Percentiles rank a stretch among this genome's conserved stretches.
Evolutionary conservation across 441 rosid genomes (phyloP).

Genomic region (Pelargonium fulgidum): DNA sequence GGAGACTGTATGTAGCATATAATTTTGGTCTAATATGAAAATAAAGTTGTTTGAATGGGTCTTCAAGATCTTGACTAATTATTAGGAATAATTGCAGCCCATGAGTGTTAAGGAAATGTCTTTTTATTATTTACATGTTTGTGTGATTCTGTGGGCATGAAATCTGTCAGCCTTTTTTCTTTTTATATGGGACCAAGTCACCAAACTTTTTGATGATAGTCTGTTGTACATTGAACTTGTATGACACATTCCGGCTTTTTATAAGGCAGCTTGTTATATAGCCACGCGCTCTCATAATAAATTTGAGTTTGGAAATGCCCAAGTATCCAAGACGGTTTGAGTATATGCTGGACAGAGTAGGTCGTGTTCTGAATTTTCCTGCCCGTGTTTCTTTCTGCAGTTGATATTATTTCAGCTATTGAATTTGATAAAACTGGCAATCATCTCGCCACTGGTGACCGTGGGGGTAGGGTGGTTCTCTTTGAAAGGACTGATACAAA

Average conservation of each 20-base stretch:
- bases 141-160: background rate
- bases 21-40: too few species aligned
- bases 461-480: conserved; percentile 67
- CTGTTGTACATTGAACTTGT: background rate
- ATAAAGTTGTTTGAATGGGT: too few species aligned
- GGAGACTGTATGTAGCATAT: too few species aligned
- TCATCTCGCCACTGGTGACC: conserved; percentile 75
- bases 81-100: too few species aligned
- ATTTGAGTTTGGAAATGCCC: background rate
- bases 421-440: conserved; percentile 68
- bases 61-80: too few species aligned
- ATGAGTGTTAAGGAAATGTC: too few species aligned
- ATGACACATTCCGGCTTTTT: background rate
- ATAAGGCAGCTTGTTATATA: background rate
- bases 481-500: conserved; percentile 61
- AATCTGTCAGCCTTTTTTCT: background rate
- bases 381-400: conserved; percentile 28
- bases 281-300: background rate
- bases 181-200: background rate
- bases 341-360: background rate
- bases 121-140: background rate
- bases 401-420: conserved; percentile 69
- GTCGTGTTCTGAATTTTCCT: background rate
- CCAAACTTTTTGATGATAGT: background rate
- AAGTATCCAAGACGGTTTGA: background rate